Percentiles rank a stretch among this genome's conserved stretches.
Evolutionary conservation across 2,329 filamentous ascomycete species (phyloP).

Genomic region (Colletotrichum sp.): DNA sequence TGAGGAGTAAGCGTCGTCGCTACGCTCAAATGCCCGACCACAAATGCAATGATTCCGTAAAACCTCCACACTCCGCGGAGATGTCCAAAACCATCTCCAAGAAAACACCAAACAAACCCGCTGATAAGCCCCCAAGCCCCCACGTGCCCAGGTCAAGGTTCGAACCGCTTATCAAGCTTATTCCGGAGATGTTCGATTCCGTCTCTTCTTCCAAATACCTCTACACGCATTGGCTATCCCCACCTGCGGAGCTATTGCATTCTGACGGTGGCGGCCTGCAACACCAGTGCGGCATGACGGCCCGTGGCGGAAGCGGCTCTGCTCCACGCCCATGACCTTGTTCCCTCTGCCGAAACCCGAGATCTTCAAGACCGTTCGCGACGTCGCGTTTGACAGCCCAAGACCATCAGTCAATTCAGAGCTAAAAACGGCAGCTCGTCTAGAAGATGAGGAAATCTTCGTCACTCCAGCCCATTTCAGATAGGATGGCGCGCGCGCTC

Average conservation of each 20-base stretch:
- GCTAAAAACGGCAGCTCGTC: background rate
- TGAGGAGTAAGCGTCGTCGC: background rate
- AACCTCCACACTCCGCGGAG: background rate
- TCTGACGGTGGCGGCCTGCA: background rate
- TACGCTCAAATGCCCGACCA: background rate
- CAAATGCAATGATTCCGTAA: background rate
- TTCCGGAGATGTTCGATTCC: conserved; percentile 10
- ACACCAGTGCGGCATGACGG: background rate
- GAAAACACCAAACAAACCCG: background rate
- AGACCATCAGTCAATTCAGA: background rate
- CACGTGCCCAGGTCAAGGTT: background rate
- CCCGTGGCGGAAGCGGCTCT: conserved; percentile 1
- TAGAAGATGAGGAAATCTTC: conserved; percentile 80
- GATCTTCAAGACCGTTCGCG: background rate
- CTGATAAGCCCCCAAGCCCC: background rate
- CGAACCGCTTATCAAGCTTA: background rate
- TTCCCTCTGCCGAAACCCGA: conserved; percentile 6
- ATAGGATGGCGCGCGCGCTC: conserved; percentile 58
- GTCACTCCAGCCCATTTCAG: conserved; percentile 71
- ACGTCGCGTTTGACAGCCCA: background rate
- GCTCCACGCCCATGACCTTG: background rate
- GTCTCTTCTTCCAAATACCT: background rate
- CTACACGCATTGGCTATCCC: background rate
- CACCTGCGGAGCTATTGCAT: background rate
- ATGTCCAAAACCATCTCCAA: background rate